Evolutionary conservation across 2,329 filamentous ascomycete genomes (phyloP).

Genomic region (Colletotrichum karsti): DNA sequence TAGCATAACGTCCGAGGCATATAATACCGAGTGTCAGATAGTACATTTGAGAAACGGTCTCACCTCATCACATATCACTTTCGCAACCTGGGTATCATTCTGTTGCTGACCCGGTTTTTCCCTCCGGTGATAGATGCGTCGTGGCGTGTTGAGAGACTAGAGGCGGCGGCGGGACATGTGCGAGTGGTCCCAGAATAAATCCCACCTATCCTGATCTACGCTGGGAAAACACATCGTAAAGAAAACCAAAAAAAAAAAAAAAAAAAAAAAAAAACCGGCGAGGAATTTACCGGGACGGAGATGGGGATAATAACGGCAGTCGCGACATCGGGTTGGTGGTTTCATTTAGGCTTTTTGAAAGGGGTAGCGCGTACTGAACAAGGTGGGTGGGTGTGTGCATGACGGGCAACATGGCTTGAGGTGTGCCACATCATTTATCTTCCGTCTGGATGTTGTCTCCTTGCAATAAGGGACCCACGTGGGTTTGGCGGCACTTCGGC

Average conservation of each 20-base stretch:
- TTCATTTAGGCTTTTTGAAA: not conserved
- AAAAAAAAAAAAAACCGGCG: too few species aligned
- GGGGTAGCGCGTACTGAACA: not conserved
- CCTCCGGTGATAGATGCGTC: not conserved
- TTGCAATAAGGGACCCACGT: not conserved
- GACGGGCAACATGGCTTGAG: not conserved
- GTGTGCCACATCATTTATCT: not conserved
- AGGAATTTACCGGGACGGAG: not conserved
- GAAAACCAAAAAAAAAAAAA: too few species aligned
- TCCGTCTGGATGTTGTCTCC: not conserved
- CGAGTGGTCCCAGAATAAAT: not conserved
- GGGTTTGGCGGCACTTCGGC: not conserved
- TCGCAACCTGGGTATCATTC: not conserved
- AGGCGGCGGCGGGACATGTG: not conserved
- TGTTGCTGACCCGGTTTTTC: not conserved
- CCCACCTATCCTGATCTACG: constrained; percentile 5
- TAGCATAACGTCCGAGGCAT: constrained; percentile 5
- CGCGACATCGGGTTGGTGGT: not conserved
- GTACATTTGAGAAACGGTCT: not conserved
- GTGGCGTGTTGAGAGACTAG: not conserved
- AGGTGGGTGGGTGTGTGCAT: not conserved
- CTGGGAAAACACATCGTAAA: too few species aligned
- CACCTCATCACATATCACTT: too few species aligned
- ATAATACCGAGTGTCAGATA: not conserved
- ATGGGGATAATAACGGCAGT: not conserved